Base-by-base conservation (phyloP, 345 rosid species). In the Atalantia buxifolia region DNA sequence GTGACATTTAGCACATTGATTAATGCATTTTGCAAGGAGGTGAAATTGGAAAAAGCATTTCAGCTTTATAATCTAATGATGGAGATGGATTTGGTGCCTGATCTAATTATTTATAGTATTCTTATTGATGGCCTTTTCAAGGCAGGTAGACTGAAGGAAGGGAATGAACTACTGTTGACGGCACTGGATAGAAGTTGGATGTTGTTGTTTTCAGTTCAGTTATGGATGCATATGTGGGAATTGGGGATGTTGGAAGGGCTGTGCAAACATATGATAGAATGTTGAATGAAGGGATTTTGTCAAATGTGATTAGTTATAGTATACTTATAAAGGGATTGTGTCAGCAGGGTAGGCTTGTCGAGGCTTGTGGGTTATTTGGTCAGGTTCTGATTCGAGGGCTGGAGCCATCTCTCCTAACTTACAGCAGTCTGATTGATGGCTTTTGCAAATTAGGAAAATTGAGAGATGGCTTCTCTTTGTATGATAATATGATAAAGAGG, bases 321-420 rank as follows among this genome's bases (percentile, higher is more conserved):
- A 86, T 86, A 75, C 86, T 89, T 73, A 82, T 87, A 21, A 89
- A 79, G 9, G 92, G 90, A n/a, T 71, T 89, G 84, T 84, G 80
- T 25, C 82, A 78, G 14, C 82, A 81, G 45, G 77, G 83, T 77
- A 62, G 75, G 82, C 45, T 79, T 33, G n/a, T 66, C 25, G 92
- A 87, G 78, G 90, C 87, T 78, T 75, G 77, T 84, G 89, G 88
- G 19, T 10, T 87, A 59, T 86, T 81, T 81, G 84, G 83, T 72
- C 85, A 83, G 69, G 82, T 89, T 62, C 48, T 83, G 73, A 87
- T 84, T 82, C 67, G 48, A 74, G 89, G 90, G 66, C 30, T 81
- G 9, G 76, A 80, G 78, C 87, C 85, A n/a, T 84, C 92, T 3
- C 56, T 84, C 66, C 71, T 81, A 45, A 87, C 87, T 53, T 89